Evolutionary conservation across 176 grass and related monocot species (phyloP).

Genomic region (Cocos nucifera): DNA sequence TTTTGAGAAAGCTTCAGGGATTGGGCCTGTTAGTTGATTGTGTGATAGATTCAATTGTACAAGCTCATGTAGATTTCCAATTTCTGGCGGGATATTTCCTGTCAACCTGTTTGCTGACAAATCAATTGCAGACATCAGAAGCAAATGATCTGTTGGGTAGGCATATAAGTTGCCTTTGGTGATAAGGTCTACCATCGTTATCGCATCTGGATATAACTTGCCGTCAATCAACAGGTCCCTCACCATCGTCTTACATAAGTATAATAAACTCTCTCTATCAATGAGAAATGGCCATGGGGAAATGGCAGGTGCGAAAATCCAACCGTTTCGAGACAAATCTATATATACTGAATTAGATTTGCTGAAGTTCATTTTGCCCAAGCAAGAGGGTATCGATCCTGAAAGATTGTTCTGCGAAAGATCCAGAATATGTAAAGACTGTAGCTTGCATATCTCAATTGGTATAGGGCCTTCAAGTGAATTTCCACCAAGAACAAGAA

Average conservation of each 20-base stretch:
- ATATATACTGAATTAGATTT: not conserved
- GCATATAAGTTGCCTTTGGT: conserved; percentile 1
- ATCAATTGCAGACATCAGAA: conserved; percentile 7
- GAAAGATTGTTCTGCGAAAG: conserved; percentile 16
- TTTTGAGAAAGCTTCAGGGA: conserved; percentile 9
- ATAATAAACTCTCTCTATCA: not conserved
- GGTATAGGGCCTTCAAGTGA: conserved; percentile 7
- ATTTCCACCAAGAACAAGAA: conserved; percentile 9
- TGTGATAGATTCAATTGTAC: conserved; percentile 18
- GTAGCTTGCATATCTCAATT: not conserved
- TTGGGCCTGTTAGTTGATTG: conserved; percentile 7
- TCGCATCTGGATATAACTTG: too few species aligned
- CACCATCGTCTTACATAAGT: too few species aligned
- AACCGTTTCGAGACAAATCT: too few species aligned
- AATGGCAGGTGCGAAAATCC: too few species aligned
- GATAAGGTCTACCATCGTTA: conserved; percentile 2
- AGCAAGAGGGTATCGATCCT: conserved; percentile 22
- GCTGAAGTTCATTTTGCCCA: conserved; percentile 10
- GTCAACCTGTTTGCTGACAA: conserved; percentile 12
- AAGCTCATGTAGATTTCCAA: conserved; percentile 10
- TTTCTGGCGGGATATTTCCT: conserved; percentile 14
- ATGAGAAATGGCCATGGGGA: too few species aligned
- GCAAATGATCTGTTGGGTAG: not conserved
- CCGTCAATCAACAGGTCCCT: too few species aligned
- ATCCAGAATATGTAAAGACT: not conserved